A percentile compares a stretch with the other conserved stretches of the same genome.
Evolutionary conservation across 192 early-diverging fungal species (phyloP).

Genomic region (Dispira simplex): DNA sequence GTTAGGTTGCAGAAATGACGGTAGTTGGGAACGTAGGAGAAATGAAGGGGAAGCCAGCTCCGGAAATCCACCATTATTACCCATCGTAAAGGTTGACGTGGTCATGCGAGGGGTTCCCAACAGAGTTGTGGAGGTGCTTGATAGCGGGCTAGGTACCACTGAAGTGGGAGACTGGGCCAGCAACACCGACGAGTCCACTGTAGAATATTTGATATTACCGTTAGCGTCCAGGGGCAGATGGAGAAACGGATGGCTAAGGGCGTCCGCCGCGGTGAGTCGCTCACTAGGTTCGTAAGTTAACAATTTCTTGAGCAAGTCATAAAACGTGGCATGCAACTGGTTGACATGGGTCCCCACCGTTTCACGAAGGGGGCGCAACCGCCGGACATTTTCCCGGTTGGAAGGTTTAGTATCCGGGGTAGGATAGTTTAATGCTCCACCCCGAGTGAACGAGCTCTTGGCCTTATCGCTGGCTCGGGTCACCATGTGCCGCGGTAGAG

Average conservation of each 20-base stretch:
- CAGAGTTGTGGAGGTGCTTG: too few species aligned
- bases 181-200: too few species aligned
- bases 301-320: constrained; percentile 55
- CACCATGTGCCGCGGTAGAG: constrained; percentile 50
- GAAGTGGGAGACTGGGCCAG: too few species aligned
- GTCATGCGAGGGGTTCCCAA: too few species aligned
- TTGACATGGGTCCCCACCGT: constrained; percentile 28
- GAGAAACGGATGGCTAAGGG: constrained; percentile 78
- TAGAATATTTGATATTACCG: constrained; percentile 11
- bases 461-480: constrained; percentile 21
- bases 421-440: constrained; percentile 20
- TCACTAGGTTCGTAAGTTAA: constrained; percentile 64
- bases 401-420: constrained; percentile 21
- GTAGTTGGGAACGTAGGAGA: neutral
- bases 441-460: constrained; percentile 21
- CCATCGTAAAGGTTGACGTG: too few species aligned
- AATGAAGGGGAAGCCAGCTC: constrained; percentile 5
- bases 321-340: constrained; percentile 33
- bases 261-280: constrained; percentile 69
- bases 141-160: too few species aligned
- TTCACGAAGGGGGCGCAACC: constrained; percentile 25
- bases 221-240: constrained; percentile 30
- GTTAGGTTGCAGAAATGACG: neutral
- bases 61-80: neutral
- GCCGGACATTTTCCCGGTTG: constrained; percentile 21